phyloP scores from a whole-genome alignment of 2,329 filamentous ascomycete genomes.

The Hypoxylon sp. region DNA sequence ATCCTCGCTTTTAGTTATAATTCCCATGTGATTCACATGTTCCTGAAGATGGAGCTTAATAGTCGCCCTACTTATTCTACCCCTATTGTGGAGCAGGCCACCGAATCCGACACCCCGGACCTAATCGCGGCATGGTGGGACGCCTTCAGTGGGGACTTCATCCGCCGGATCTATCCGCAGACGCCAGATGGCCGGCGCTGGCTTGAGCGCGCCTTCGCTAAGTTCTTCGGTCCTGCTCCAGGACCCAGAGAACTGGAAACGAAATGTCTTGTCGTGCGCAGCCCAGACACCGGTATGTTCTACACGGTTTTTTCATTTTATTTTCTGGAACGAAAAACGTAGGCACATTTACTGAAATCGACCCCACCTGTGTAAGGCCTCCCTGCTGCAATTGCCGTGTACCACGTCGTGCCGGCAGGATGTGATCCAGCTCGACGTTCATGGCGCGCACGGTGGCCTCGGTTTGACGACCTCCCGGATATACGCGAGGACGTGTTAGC shows the following conservation, averaged over 20 bases:
- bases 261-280: constrained; percentile 24
- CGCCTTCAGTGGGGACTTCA: constrained; percentile 27
- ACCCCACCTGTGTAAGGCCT: constrained; percentile 1
- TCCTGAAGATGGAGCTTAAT: neutral
- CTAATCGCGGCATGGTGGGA: constrained; percentile 33
- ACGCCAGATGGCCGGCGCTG: constrained; percentile 26
- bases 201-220: constrained; percentile 33
- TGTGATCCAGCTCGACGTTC: constrained; percentile 15
- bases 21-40: neutral
- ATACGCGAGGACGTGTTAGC: constrained; percentile 23
- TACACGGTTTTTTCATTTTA: neutral
- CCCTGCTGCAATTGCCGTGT: constrained; percentile 32
- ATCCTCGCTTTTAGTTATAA: neutral
- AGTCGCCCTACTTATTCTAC: neutral
- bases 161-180: constrained; percentile 32
- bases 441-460: constrained; percentile 29
- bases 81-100: constrained; percentile 26
- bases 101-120: constrained; percentile 29
- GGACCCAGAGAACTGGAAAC: neutral
- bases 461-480: constrained; percentile 27
- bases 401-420: constrained; percentile 26
- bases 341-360: neutral
- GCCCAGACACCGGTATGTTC: constrained; percentile 12
- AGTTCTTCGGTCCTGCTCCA: neutral
- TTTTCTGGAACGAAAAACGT: neutral